Conservation (phyloP, 73 alveolate species). For the Paraurostyla sp. region DNA sequence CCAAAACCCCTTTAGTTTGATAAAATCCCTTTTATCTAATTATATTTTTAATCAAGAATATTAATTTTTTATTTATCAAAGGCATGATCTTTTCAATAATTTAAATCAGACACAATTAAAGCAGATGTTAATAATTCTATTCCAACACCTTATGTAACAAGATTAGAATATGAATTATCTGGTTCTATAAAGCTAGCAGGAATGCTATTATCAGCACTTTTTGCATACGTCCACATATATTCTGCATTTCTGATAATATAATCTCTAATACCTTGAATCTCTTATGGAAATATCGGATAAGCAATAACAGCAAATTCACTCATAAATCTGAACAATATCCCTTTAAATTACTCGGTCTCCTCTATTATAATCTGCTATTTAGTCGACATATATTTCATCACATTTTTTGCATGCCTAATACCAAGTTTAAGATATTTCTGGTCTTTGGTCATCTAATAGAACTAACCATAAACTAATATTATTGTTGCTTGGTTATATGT, state of each 20-base stretch:
- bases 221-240: conserved; percentile 3
- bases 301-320: conserved; percentile 24
- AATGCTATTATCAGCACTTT: not conserved
- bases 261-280: conserved; percentile 22
- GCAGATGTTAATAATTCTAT: conserved; percentile 22
- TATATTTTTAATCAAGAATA: too few relatives aligned
- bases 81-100: too few relatives aligned
- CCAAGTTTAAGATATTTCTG: not conserved
- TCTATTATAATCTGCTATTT: not conserved
- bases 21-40: too few relatives aligned
- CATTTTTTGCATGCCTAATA: conserved; percentile 2
- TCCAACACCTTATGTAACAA: conserved; percentile 9
- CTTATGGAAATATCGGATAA: conserved; percentile 7
- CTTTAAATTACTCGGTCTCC: not conserved
- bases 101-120: not conserved
- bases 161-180: not conserved
- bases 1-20: too few relatives aligned
- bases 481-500: conserved; percentile 15
- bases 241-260: conserved; percentile 32
- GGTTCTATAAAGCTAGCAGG: not conserved
- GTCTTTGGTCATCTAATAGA: not conserved
- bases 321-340: conserved; percentile 13
- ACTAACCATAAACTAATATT: conserved; percentile 1
- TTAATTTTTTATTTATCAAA: too few relatives aligned
- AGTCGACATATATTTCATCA: not conserved